A percentile compares a stretch with the other conserved stretches of the same genome.
Conservation (phyloP, 2,329 filamentous ascomycete genomes). For the Cercospora berteroae region DNA sequence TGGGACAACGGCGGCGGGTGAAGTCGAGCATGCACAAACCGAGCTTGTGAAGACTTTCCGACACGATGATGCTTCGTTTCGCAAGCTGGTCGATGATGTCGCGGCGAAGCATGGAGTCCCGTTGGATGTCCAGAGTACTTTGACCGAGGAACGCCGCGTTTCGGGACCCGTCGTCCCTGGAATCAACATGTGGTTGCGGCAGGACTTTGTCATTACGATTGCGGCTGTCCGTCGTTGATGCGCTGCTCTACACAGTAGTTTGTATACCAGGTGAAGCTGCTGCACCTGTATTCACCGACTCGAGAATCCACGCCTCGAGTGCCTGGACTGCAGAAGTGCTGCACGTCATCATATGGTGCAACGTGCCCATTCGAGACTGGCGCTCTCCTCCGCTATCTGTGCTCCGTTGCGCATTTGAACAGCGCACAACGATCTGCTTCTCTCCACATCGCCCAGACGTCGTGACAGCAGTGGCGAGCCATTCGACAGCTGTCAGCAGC, state of each 20-base stretch:
- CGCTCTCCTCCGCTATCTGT: not conserved
- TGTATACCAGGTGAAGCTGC: too few species aligned
- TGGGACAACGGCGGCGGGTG: not conserved
- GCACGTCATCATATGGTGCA: not conserved
- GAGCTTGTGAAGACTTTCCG: not conserved
- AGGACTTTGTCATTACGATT: not conserved
- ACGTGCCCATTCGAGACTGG: not conserved
- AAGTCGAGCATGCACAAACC: not conserved
- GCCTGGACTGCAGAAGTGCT: not conserved
- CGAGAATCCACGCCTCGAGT: too few species aligned
- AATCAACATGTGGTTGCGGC: not conserved
- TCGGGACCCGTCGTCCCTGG: not conserved
- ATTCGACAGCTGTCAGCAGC: not conserved
- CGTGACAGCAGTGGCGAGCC: not conserved
- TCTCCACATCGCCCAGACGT: not conserved
- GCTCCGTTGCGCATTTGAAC: not conserved
- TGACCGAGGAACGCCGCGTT: not conserved
- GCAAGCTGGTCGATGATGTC: conserved; percentile 42
- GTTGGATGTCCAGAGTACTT: conserved; percentile 30
- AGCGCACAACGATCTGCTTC: not conserved
- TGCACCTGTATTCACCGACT: too few species aligned
- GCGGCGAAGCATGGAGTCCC: conserved; percentile 39
- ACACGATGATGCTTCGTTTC: not conserved
- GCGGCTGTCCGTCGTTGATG: too few species aligned
- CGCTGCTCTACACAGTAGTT: not conserved